Evolutionary conservation across 495 filamentous ascomycete genomes (phyloP).

Genomic region (Penicillium subrubescens): DNA sequence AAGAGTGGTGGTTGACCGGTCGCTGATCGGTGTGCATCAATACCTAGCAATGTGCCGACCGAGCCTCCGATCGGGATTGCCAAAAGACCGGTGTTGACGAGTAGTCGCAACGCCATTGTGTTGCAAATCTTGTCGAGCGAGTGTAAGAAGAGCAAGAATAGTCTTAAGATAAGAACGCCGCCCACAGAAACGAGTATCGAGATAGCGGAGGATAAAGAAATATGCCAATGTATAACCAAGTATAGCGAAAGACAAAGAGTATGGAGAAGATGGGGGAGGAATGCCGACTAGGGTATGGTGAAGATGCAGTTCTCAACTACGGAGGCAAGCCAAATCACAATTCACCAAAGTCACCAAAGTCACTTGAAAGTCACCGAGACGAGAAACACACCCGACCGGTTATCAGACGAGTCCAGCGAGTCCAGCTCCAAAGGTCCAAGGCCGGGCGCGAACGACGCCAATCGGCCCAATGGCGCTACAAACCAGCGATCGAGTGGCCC

Average conservation of each 20-base stretch:
- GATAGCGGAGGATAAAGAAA: neutral
- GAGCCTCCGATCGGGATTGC: constrained; percentile 43
- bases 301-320: neutral
- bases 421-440: neutral
- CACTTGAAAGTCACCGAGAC: neutral
- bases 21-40: constrained; percentile 39
- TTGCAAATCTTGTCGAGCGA: constrained; percentile 2
- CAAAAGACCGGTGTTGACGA: constrained; percentile 41
- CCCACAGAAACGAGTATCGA: neutral
- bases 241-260: neutral
- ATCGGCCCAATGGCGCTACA: neutral
- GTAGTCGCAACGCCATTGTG: constrained; percentile 28
- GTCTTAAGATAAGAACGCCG: neutral
- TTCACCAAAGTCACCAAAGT: neutral
- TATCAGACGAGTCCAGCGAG: neutral
- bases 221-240: neutral
- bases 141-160: neutral
- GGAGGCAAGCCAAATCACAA: neutral
- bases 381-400: neutral
- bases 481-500: neutral
- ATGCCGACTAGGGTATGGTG: neutral
- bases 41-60: constrained; percentile 40
- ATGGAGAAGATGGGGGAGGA: neutral
- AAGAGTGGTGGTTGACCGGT: constrained; percentile 32
- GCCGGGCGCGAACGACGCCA: constrained; percentile 1